Evolutionary conservation across 495 filamentous ascomycete species (phyloP).

Genomic region (Podospora comata): DNA sequence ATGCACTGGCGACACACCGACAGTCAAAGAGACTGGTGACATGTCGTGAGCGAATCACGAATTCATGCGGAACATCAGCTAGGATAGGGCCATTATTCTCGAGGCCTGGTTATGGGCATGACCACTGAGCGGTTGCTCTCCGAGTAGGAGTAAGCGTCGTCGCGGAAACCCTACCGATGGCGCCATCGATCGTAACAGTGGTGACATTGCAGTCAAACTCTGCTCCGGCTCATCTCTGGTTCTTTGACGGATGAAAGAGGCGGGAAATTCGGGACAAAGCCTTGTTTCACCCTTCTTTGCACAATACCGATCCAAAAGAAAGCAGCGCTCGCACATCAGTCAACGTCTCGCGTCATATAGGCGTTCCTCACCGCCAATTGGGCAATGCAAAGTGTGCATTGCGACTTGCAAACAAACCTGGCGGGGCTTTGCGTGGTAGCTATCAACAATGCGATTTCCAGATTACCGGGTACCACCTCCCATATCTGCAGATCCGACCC

Average conservation of each 20-base stretch:
- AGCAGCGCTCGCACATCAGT: not conserved
- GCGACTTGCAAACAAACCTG: not conserved
- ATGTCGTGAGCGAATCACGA: conserved; percentile 29
- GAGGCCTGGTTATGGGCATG: not conserved
- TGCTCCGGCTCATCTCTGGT: not conserved
- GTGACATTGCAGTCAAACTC: conserved; percentile 27
- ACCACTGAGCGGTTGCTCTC: not conserved
- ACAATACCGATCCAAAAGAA: not conserved
- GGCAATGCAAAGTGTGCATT: not conserved
- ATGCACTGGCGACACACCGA: conserved; percentile 12
- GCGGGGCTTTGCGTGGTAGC: not conserved
- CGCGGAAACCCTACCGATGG: conserved; percentile 27
- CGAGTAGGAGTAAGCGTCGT: conserved; percentile 8
- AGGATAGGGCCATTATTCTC: not conserved
- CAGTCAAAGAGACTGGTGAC: conserved; percentile 19
- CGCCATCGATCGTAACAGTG: conserved; percentile 35
- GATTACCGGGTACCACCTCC: not conserved
- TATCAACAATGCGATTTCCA: not conserved
- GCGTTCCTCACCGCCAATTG: not conserved
- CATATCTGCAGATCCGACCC: not conserved
- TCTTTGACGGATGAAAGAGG: not conserved
- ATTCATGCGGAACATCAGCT: conserved; percentile 13
- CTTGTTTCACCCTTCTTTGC: not conserved
- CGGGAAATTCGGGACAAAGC: not conserved
- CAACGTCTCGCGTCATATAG: not conserved